phyloP scores from a whole-genome alignment of 1,139 yeast species.

The Yamadazyma sp. region DNA sequence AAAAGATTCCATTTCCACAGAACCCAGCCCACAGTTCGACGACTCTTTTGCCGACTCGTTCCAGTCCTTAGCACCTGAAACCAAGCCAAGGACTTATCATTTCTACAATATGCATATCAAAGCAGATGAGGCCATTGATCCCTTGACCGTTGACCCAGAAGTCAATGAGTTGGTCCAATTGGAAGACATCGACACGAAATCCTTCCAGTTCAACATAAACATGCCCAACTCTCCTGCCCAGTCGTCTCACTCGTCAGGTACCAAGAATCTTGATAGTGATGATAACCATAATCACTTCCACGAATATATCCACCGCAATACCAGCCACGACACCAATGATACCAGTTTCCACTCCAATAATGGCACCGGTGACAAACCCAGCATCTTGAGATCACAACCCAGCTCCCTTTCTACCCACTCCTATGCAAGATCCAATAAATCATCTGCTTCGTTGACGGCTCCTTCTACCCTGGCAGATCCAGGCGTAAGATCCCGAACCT shows the following conservation, averaged over 20 bases:
- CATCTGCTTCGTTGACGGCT: neutral
- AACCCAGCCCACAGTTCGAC: constrained; percentile 1
- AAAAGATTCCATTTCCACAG: neutral
- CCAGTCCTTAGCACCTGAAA: constrained; percentile 9
- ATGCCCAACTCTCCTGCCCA: constrained; percentile 9
- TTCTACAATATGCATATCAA: constrained; percentile 1
- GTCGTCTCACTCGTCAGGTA: constrained; percentile 9
- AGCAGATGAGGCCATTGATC: constrained; percentile 8
- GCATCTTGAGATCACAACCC: neutral
- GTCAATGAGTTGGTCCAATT: constrained; percentile 15
- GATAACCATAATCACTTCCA: too few species aligned
- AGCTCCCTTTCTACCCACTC: neutral
- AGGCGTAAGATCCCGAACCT: neutral
- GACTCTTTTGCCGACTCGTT: constrained; percentile 3
- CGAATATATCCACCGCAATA: constrained; percentile 4
- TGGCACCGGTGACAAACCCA: neutral
- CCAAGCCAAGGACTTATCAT: constrained; percentile 2
- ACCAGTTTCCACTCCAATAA: constrained; percentile 11
- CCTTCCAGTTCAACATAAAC: constrained; percentile 16
- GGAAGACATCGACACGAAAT: constrained; percentile 15
- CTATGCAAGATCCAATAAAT: neutral
- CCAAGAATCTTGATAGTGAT: neutral
- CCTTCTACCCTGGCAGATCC: neutral
- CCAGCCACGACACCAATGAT: constrained; percentile 10
- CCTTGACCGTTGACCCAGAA: constrained; percentile 11